These are phyloP conservation scores for Stephania cephalantha DNA, from an alignment of 164 flowering plant species.

Conservation along the genomic window DNA sequence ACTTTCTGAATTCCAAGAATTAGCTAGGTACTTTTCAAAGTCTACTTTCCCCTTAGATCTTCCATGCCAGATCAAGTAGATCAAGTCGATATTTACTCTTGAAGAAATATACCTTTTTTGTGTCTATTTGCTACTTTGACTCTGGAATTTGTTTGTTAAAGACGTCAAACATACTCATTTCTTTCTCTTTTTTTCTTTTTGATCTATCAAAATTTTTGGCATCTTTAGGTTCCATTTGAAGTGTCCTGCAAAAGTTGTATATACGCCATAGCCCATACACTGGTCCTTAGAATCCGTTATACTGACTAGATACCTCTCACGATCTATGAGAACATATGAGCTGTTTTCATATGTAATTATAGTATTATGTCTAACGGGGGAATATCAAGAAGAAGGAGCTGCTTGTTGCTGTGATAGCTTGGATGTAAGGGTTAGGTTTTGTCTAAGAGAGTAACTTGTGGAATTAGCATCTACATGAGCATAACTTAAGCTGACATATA, in stretches of 20 bases:
- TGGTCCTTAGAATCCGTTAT: background rate
- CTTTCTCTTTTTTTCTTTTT: background rate
- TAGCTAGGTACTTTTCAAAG: conserved; percentile 54
- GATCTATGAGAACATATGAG: background rate
- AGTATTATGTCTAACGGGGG: background rate
- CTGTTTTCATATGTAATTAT: background rate
- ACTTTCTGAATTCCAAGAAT: conserved; percentile 58
- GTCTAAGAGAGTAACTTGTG: background rate
- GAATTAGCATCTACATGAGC: background rate
- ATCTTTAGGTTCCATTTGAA: background rate
- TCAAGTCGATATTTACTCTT: background rate
- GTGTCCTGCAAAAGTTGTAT: background rate
- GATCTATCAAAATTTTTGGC: no score
- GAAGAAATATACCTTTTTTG: background rate
- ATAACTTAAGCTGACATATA: background rate
- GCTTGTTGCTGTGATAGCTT: background rate
- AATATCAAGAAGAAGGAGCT: background rate
- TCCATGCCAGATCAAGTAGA: background rate
- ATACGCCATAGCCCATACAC: background rate
- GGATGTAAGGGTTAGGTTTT: background rate
- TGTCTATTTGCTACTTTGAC: background rate
- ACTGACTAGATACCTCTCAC: background rate
- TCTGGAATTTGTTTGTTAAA: background rate
- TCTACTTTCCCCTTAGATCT: no score
- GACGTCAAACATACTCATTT: background rate